phyloP scores from a whole-genome alignment of 768 basidiomycete genomes.

The Lactarius trivialis region DNA sequence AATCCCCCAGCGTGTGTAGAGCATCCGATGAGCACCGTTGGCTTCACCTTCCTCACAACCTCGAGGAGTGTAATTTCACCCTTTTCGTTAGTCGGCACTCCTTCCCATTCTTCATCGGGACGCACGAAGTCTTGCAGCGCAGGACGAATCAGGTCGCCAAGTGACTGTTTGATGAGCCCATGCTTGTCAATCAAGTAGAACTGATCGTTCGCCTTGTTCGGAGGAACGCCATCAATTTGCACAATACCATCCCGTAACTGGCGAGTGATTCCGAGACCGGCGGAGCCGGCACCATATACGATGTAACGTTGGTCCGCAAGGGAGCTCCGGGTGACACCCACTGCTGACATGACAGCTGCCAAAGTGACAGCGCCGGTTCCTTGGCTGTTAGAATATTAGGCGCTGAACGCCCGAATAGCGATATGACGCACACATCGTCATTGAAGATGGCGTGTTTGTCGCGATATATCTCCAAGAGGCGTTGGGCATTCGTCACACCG shows the following conservation, averaged over 20 bases:
- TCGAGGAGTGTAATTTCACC: constrained; percentile 54
- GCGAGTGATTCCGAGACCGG: constrained; percentile 71
- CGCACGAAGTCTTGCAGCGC: constrained; percentile 50
- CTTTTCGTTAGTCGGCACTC: constrained; percentile 31
- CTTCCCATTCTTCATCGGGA: constrained; percentile 50
- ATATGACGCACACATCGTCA: constrained; percentile 62
- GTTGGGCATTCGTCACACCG: constrained; percentile 68
- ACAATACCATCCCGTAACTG: constrained; percentile 76
- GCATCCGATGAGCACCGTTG: constrained; percentile 81
- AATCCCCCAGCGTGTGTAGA: constrained; percentile 77
- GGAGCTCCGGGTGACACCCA: constrained; percentile 55
- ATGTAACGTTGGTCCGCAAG: constrained; percentile 71
- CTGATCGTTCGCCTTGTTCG: constrained; percentile 50
- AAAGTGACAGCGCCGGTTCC: constrained; percentile 74
- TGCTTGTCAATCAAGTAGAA: constrained; percentile 73
- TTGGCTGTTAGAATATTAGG: constrained; percentile 39
- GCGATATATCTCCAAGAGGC: constrained; percentile 55
- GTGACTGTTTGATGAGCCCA: constrained; percentile 52
- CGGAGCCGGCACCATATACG: constrained; percentile 75
- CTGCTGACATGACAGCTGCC: constrained; percentile 59
- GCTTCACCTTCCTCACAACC: constrained; percentile 63
- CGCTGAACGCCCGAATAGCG: not conserved
- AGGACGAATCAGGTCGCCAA: constrained; percentile 40
- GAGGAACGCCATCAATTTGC: constrained; percentile 40
- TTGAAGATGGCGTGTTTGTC: constrained; percentile 70